Evolutionary conservation across 23 red algal genomes (phyloP), one percentile per base, ranked within the genome.

Genomic region (Agarophyton chilense): DNA sequence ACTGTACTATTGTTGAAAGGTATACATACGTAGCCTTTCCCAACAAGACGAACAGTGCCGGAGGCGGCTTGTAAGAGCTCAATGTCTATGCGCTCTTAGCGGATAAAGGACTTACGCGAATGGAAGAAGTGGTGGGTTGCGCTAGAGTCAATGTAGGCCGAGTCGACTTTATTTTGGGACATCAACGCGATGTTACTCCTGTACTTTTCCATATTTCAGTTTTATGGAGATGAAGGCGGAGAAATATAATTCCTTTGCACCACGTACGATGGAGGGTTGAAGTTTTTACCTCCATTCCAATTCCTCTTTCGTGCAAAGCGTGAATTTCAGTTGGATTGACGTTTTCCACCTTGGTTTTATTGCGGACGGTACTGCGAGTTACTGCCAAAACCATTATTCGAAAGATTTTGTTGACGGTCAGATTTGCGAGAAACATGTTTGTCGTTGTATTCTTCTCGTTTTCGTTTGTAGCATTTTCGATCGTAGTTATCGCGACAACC

Each of bases 101-200:
- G 31, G 17, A 83, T 65, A 57, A 65, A 83, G 10, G 79, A 83
- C 28, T 65, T 83, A 4, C 55, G 79, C 2, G 53, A 83, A 19
- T 70, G 79, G n/a, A n/a, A n/a, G n/a, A n/a, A n/a, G n/a, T n/a
- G n/a, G n/a, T n/a, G n/a, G n/a, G n/a, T n/a, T n/a, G 79, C 53
- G 22, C 40, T 57, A 17, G 79, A 83, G 57, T 83, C 54, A 0
- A 83, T 63, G 7, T 63, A n/a, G 31, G 51, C 44, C 61, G 34
- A 66, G 61, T 66, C 22, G 10, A 39, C 10, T 35, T 66, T 66
- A 28, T 33, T 17, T 35, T 66, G 61, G 2, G 61, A 66, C 25
- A 66, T 2, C 35, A 35, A n/a, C 35, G 61, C 61, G 4, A 11
- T 35, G 61, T 34, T 66, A 11, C 61, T 66, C 34, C 61, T 33